These are phyloP conservation scores for Acer saccharum DNA, from an alignment of 345 rosid species.

Conservation along the genomic window DNA sequence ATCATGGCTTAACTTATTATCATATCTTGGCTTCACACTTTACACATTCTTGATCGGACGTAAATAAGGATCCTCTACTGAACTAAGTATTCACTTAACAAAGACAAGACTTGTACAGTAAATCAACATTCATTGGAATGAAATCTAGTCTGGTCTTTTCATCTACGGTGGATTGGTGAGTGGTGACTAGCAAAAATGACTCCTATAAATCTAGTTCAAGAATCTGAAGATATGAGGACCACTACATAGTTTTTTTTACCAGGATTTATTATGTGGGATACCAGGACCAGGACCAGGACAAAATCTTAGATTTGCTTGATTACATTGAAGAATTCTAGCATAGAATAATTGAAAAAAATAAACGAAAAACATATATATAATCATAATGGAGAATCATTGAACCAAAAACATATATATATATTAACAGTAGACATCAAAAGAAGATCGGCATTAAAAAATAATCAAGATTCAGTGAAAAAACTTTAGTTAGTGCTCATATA, in stretches of 20 bases:
- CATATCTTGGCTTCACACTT: neutral
- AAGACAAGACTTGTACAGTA: neutral
- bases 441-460: neutral
- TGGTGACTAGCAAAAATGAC: neutral
- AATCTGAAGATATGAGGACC: neutral
- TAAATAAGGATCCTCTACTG: neutral
- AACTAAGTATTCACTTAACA: neutral
- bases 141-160: neutral
- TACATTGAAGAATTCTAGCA: neutral
- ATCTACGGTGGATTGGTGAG: neutral
- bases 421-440: neutral
- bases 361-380: neutral
- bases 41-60: neutral
- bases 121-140: neutral
- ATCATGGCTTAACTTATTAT: no score
- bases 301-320: slow-evolving; percentile 6
- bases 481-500: slow-evolving; percentile 13
- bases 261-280: neutral
- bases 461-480: slow-evolving; percentile 6
- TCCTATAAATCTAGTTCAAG: neutral
- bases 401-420: neutral
- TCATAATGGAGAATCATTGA: neutral
- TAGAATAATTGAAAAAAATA: neutral
- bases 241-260: neutral
- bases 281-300: neutral